phyloP scores from a whole-genome alignment of 345 rosid genomes.

The Punica granatum region DNA sequence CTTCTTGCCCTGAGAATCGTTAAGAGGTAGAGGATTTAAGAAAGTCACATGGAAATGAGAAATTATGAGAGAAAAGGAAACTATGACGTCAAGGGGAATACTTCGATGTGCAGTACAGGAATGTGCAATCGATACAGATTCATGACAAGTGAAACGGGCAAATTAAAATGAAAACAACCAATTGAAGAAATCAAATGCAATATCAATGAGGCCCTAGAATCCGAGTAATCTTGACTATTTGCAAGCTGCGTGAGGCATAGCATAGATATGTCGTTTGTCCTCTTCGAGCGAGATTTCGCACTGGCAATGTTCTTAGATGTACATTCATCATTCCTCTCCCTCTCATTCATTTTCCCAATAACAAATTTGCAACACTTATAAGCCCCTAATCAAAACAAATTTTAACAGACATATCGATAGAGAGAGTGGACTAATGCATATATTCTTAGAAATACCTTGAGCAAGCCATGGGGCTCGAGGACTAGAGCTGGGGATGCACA shows the following conservation, averaged over 20 bases:
- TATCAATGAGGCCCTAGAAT: no score
- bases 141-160: not conserved
- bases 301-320: no score
- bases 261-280: not conserved
- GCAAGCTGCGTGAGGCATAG: not conserved
- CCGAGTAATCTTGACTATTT: not conserved
- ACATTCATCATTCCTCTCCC: no score
- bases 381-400: no score
- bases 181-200: no score
- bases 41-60: not conserved
- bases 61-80: not conserved
- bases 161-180: no score
- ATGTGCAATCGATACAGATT: not conserved
- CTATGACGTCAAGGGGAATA: slow-evolving; percentile 1
- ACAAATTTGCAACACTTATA: no score
- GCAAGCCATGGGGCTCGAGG: slow-evolving; percentile 81
- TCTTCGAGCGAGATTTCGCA: not conserved
- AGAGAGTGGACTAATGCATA: not conserved
- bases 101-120: not conserved
- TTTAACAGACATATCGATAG: not conserved
- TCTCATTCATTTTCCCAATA: no score
- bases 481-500: slow-evolving; percentile 96
- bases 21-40: not conserved
- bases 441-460: slow-evolving; percentile 48
- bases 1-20: slow-evolving; percentile 88